Base-by-base conservation (phyloP, 1,284 basidiomycete genomes). In the Cerrena zonata region DNA sequence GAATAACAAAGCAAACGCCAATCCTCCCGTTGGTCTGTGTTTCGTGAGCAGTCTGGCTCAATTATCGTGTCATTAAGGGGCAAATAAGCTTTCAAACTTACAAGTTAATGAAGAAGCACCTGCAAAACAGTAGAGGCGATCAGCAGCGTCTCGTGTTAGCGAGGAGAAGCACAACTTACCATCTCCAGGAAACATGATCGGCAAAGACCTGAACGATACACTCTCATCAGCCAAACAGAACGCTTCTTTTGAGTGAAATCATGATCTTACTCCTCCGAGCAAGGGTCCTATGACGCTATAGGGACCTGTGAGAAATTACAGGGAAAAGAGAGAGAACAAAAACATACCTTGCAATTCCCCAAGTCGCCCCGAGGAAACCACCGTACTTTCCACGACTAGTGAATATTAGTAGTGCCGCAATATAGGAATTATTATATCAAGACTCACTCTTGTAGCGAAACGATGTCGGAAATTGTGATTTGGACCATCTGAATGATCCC, bases 391-490 rank as follows among this genome's bases (percentile, higher is more conserved):
- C 88, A 61, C 89, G 86, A 47, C 86, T 86, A 34, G 15, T 13
- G 12, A 12, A 45, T 21, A 44, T 30, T 13, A 22, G 19, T 19
- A 4, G 36, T 42, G n/a, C 22, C 7, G n/a, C n/a, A n/a, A n/a
- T n/a, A n/a, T n/a, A n/a, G n/a, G n/a, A n/a, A n/a, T n/a, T n/a
- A n/a, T n/a, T n/a, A n/a, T n/a, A 5, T 4, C 21, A n/a, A 22
- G n/a, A 69, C 82, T 53, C 59, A 87, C 86, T 86, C 82, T 70
- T 83, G 73, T 25, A 91, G 66, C 1, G 86, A 78, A 1, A 90
- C 84, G 25, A 93, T 89, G 61, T 93, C 91, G 34, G 84, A 81
- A 12, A 92, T 81, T 0, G 80, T 84, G 59, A 94, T 91, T 47
- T 89, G 69, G 2, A 75, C 72, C 30, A 83, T 67, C 49, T 78